Conservation (phyloP, 2,329 filamentous ascomycete genomes). For the Monosporascus ibericus region DNA sequence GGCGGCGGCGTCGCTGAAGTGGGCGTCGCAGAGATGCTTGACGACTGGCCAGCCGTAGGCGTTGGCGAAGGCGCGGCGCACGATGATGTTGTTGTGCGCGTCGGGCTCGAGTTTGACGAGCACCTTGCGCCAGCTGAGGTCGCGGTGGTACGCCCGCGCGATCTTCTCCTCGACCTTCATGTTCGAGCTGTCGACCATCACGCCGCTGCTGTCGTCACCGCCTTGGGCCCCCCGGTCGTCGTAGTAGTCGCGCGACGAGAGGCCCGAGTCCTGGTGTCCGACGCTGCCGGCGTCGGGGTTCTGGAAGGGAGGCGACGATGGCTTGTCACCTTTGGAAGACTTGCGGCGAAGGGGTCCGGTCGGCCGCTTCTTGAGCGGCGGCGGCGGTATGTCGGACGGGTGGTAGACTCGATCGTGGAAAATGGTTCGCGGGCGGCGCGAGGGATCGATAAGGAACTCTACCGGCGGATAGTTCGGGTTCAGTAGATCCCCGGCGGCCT, state of each 20-base stretch:
- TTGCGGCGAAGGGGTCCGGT: slow-evolving; percentile 30
- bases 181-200: slow-evolving; percentile 52
- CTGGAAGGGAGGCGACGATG: slow-evolving; percentile 20
- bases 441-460: slow-evolving; percentile 79
- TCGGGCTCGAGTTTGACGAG: slow-evolving; percentile 92
- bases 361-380: slow-evolving; percentile 55
- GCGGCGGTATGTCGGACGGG: slow-evolving; percentile 83
- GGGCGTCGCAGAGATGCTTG: slow-evolving; percentile 89
- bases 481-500: slow-evolving; percentile 86
- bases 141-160: slow-evolving; percentile 86
- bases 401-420: slow-evolving; percentile 97
- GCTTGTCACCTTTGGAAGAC: slow-evolving; percentile 16
- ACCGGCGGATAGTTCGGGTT: slow-evolving; percentile 80
- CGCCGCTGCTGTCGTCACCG: slow-evolving; percentile 34
- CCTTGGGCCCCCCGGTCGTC: slow-evolving; percentile 28
- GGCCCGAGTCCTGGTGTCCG: slow-evolving; percentile 36
- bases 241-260: slow-evolving; percentile 45
- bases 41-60: slow-evolving; percentile 97
- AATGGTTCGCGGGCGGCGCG: slow-evolving; percentile 77
- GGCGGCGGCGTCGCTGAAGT: slow-evolving; percentile 73
- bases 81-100: slow-evolving; percentile 97
- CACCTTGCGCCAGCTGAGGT: slow-evolving; percentile 92
- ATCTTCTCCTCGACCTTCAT: slow-evolving; percentile 98
- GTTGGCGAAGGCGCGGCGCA: slow-evolving; percentile 93
- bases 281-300: slow-evolving; percentile 21